Evolutionary conservation across 192 early-diverging fungal species (phyloP).

Genomic region (Chytriomyces sp.): DNA sequence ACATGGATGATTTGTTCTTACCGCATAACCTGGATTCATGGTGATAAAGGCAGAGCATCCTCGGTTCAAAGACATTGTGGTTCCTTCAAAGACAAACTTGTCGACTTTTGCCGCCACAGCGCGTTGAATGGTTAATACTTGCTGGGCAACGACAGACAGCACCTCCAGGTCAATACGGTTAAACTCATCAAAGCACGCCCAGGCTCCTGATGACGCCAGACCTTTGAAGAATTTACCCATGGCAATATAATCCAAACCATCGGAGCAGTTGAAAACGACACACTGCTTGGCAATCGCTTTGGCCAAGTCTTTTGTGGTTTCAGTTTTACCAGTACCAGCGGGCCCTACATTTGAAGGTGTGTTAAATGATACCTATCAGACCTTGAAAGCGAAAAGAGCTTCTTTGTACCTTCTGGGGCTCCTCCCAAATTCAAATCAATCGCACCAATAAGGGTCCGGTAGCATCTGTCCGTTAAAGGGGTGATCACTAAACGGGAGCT

Average conservation of each 20-base stretch:
- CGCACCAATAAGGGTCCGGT: slow-evolving; percentile 69
- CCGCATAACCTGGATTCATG: slow-evolving; percentile 71
- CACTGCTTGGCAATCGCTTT: slow-evolving; percentile 67
- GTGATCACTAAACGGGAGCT: slow-evolving; percentile 63
- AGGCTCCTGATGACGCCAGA: slow-evolving; percentile 64
- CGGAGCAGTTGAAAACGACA: slow-evolving; percentile 71
- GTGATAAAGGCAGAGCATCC: slow-evolving; percentile 68
- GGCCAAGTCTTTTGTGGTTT: slow-evolving; percentile 66
- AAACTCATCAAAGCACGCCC: slow-evolving; percentile 71
- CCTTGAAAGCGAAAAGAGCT: background rate
- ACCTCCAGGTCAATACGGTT: slow-evolving; percentile 70
- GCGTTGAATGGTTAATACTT: slow-evolving; percentile 64
- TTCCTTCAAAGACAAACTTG: slow-evolving; percentile 71
- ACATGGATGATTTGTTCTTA: slow-evolving; percentile 17
- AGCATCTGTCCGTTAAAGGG: slow-evolving; percentile 65
- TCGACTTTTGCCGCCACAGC: slow-evolving; percentile 63
- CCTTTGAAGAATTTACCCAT: slow-evolving; percentile 74
- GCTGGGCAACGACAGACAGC: slow-evolving; percentile 67
- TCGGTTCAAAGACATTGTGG: slow-evolving; percentile 60
- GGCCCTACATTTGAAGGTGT: slow-evolving; percentile 38
- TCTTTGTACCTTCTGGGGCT: slow-evolving; percentile 53
- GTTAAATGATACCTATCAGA: background rate
- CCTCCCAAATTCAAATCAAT: slow-evolving; percentile 66
- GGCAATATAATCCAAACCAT: slow-evolving; percentile 69
- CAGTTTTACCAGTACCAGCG: slow-evolving; percentile 68